phyloP scores from a whole-genome alignment of 2,329 filamentous ascomycete species.

The Hymenoscyphus repandus region DNA sequence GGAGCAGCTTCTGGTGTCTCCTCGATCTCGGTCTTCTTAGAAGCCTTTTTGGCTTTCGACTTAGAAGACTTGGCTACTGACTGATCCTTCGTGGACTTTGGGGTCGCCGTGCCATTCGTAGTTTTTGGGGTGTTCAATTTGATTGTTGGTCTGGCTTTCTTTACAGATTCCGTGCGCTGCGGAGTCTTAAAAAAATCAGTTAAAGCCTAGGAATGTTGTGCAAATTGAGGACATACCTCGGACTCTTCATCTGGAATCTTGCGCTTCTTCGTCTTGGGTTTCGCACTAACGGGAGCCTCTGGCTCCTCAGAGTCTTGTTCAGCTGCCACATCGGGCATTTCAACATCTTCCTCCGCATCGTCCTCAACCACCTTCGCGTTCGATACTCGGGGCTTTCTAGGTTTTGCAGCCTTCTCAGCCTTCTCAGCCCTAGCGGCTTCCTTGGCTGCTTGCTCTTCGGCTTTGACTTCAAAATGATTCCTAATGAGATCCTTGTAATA shows the following conservation, averaged over 20 bases:
- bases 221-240: conserved; percentile 46
- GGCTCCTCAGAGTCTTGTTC: conserved; percentile 50
- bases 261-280: conserved; percentile 65
- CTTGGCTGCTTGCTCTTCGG: conserved; percentile 45
- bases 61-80: conserved; percentile 35
- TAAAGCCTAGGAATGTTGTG: neutral
- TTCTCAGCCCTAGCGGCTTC: conserved; percentile 39
- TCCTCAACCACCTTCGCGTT: conserved; percentile 42
- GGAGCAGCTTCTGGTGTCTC: conserved; percentile 27
- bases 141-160: conserved; percentile 66
- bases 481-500: conserved; percentile 79
- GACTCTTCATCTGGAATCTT: conserved; percentile 72
- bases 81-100: conserved; percentile 31
- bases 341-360: conserved; percentile 48
- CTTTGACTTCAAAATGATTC: conserved; percentile 62
- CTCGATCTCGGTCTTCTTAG: conserved; percentile 30
- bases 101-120: conserved; percentile 43
- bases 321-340: conserved; percentile 50
- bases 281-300: conserved; percentile 42
- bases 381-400: conserved; percentile 32
- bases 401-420: conserved; percentile 45
- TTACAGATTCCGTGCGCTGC: conserved; percentile 56
- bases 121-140: conserved; percentile 64
- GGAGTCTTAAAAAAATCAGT: conserved; percentile 41
- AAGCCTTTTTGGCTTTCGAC: conserved; percentile 45